Evolutionary conservation across 306 rosid genomes (phyloP), one percentile per base, ranked within the genome.

Genomic region (Myrica gale): DNA sequence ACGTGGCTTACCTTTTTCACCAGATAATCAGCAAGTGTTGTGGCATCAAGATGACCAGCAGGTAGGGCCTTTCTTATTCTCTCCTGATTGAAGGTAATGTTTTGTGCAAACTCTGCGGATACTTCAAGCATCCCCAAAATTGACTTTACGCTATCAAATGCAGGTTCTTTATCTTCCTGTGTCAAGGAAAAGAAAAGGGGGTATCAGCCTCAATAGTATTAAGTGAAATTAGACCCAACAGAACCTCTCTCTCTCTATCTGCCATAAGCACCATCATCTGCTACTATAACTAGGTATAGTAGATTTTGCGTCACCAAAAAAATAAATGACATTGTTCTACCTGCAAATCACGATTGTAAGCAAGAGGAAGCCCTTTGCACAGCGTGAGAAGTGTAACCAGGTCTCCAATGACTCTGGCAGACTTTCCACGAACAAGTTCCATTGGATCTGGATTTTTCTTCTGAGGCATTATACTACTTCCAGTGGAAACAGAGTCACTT

Each of bases 391-490:
- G 92, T 6, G 99, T 92, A 73, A 92, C 91, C 80, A 95, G 83
- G 79, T 87, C 96, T 63, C 99, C 97, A 21, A 95, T 87, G 58
- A 90, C 91, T 82, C 99, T 89, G 43, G 96, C 97, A 73, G 97
- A 92, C 83, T 95, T 95, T 66, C 97, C 97, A 58, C 99, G 99
- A 57, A 95, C 97, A 74, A 95, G 99, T 84, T 92, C 99, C 99
- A 95, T 95, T 57, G 99, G 99, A 81, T 90, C 99, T 41, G 97
- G 99, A 72, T 95, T 95, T 85, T 95, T 95, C 84, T 95, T 92
- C 89, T 95, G 99, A 84, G 99, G 99, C 99, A 95, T 95, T 76
- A 95, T 95, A 62, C 99, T 95, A 80, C 97, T 95, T 57, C 97
- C 99, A 15, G 97, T 95, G 63, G 97, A 95, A 82, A 95, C 97